Conservation (phyloP, 495 filamentous ascomycete species). For the Daldinia childiae region DNA sequence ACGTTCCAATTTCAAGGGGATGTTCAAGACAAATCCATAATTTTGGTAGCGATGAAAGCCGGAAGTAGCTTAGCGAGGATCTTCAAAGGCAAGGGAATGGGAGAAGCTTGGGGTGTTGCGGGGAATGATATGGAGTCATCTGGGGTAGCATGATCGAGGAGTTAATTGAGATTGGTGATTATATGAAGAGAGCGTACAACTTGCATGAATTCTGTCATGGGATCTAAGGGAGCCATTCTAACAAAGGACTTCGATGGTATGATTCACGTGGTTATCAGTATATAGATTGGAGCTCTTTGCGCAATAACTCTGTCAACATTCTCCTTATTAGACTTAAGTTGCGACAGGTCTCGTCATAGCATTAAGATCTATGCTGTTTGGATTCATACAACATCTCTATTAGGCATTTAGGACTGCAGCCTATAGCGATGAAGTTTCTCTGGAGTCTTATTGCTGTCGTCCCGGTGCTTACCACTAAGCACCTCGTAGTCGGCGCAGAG, state of each 20-base stretch:
- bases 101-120: constrained; percentile 29
- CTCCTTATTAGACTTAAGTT: not conserved
- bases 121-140: not conserved
- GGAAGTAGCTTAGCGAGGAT: constrained; percentile 25
- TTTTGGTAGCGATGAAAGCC: not conserved
- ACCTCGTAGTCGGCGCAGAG: not conserved
- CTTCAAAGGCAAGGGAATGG: not conserved
- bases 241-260: not conserved
- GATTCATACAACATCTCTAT: not conserved
- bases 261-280: not conserved
- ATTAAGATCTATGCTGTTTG: not conserved
- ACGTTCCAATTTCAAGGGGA: not conserved
- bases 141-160: constrained; percentile 1
- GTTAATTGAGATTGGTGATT: not conserved
- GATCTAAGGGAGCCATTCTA: not conserved
- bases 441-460: not conserved
- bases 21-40: not conserved
- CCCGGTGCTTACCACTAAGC: constrained; percentile 7
- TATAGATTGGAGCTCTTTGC: not conserved
- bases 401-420: not conserved
- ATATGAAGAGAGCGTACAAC: constrained; percentile 11
- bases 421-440: constrained; percentile 11
- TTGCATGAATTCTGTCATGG: not conserved
- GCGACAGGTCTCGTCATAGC: not conserved
- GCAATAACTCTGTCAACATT: not conserved